Conservation (phyloP, 768 basidiomycete species). For the Kwoniella newhampshirensis region DNA sequence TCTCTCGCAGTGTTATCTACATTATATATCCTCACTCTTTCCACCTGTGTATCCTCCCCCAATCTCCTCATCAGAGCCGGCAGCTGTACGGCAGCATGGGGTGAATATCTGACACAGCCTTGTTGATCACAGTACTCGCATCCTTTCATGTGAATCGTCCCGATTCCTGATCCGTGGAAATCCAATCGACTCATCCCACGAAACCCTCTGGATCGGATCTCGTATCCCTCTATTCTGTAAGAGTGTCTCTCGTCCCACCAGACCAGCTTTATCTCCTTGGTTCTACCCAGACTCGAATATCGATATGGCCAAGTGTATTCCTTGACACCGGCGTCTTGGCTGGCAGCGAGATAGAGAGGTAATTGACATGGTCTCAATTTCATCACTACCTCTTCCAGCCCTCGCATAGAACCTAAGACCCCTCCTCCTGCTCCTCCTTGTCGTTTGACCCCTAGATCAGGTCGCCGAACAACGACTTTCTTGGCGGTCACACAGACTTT, state of each 20-base stretch:
- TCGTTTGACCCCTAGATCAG: too few relatives aligned
- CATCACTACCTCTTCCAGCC: not conserved
- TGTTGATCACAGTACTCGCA: constrained; percentile 14
- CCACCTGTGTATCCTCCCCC: too few relatives aligned
- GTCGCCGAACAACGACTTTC: constrained; percentile 4
- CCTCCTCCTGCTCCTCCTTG: too few relatives aligned
- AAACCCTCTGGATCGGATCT: not conserved
- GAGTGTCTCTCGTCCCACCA: constrained; percentile 16
- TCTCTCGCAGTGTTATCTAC: constrained; percentile 3
- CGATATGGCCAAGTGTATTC: not conserved
- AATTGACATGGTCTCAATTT: constrained; percentile 16
- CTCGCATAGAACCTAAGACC: not conserved
- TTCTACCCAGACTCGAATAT: not conserved
- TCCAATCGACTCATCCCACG: not conserved
- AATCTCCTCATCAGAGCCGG: constrained; percentile 2
- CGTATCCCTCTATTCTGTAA: constrained; percentile 8
- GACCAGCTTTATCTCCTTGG: not conserved
- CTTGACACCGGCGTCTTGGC: not conserved
- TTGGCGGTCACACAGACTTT: constrained; percentile 6
- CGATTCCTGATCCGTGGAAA: not conserved
- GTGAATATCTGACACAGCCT: constrained; percentile 12
- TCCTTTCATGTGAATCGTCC: not conserved
- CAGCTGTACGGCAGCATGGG: constrained; percentile 10
- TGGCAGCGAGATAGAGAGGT: constrained; percentile 1
- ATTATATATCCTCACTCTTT: not conserved